A percentile compares a stretch with the other conserved stretches of the same genome.
phyloP scores from a whole-genome alignment of 2,329 filamentous ascomycete genomes.

The Trichoderma harzianum region DNA sequence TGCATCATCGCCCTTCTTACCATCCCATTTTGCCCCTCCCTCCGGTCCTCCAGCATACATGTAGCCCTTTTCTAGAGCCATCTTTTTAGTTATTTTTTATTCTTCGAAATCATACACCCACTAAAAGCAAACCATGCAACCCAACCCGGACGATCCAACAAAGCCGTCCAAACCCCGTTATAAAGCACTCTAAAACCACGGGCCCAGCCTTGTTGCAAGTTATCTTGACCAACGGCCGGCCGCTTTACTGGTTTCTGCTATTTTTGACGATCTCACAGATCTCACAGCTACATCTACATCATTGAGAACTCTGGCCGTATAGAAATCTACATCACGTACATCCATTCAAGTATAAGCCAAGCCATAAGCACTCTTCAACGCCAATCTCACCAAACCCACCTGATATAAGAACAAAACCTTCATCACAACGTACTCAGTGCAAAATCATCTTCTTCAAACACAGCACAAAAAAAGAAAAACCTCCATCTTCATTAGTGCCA shows the following conservation, averaged over 20 bases:
- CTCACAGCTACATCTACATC: too few species aligned
- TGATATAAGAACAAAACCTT: neutral
- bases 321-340: neutral
- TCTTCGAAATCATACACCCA: constrained; percentile 8
- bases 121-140: neutral
- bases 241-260: neutral
- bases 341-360: neutral
- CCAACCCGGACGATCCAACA: neutral
- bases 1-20: neutral
- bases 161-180: neutral
- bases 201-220: neutral
- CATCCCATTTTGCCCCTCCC: neutral
- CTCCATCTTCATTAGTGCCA: neutral
- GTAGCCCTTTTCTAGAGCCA: neutral
- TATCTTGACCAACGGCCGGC: neutral
- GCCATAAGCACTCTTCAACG: neutral
- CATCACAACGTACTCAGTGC: neutral
- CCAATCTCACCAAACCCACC: neutral
- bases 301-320: too few species aligned
- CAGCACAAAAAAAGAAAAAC: neutral
- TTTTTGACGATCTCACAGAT: neutral
- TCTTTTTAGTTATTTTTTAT: neutral
- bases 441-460: neutral
- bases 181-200: neutral
- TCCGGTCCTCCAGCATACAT: neutral